Percentiles rank a stretch among this genome's conserved stretches.
Evolutionary conservation across 192 early-diverging fungal genomes (phyloP).

Genomic region (Diversispora epigaea): DNA sequence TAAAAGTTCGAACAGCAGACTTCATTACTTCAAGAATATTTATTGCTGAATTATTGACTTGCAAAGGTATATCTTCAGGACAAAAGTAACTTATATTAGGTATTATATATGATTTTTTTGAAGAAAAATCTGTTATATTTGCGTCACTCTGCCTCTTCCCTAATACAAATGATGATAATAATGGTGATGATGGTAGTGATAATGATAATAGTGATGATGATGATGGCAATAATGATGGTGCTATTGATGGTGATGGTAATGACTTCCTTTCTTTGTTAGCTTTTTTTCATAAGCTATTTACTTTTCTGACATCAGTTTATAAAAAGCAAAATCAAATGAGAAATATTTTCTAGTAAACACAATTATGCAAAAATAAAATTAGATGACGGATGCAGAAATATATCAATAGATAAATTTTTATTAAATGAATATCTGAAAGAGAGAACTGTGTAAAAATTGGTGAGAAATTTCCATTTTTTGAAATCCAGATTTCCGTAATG

Average conservation of each 20-base stretch:
- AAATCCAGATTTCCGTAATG: too few species aligned
- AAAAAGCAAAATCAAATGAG: not conserved
- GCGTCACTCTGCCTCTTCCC: not conserved
- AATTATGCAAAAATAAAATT: not conserved
- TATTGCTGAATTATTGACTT: not conserved
- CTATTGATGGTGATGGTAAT: not conserved
- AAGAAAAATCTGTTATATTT: not conserved
- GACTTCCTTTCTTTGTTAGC: constrained; percentile 7
- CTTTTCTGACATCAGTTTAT: constrained; percentile 8
- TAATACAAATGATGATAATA: constrained; percentile 5
- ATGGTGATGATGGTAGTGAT: not conserved
- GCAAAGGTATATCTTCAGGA: constrained; percentile 1
- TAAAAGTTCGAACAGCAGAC: constrained; percentile 4
- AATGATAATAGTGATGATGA: not conserved
- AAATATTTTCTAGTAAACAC: constrained; percentile 19
- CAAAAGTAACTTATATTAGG: not conserved
- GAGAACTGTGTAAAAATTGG: too few species aligned
- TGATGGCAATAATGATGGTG: not conserved
- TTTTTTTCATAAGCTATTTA: constrained; percentile 17
- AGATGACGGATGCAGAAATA: constrained; percentile 5
- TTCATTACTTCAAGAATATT: constrained; percentile 26
- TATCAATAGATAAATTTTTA: constrained; percentile 1
- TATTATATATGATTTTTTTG: not conserved
- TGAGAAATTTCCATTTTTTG: too few species aligned
- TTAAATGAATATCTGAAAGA: not conserved